Evolutionary conservation across 129 eudicot genomes (phyloP).

Genomic region (Glebionis coronaria): DNA sequence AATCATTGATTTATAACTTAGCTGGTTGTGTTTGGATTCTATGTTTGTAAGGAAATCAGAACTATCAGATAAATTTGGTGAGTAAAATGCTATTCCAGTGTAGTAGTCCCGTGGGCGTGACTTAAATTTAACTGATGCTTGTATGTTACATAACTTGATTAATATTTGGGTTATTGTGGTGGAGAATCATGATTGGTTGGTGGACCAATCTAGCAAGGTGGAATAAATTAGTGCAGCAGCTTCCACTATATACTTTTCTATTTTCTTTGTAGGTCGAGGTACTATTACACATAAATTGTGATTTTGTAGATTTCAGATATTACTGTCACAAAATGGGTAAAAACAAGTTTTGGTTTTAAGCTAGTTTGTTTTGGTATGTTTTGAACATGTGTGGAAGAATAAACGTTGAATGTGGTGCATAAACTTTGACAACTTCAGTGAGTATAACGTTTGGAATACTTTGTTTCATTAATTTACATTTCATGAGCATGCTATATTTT

Average conservation of each 20-base stretch:
- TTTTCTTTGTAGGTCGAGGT: background rate
- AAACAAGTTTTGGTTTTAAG: background rate
- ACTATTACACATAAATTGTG: background rate
- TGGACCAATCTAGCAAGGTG: conserved; percentile 6
- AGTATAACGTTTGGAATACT: background rate
- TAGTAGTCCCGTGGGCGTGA: background rate
- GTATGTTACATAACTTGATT: conserved; percentile 11
- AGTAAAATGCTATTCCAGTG: conserved; percentile 1
- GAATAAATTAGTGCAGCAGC: background rate
- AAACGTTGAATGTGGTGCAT: background rate
- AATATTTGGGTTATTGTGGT: conserved; percentile 8
- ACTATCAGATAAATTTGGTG: conserved; percentile 1
- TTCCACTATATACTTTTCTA: background rate
- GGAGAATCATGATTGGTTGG: background rate
- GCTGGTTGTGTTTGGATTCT: conserved; percentile 18
- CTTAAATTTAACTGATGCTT: conserved; percentile 2
- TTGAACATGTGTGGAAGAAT: background rate
- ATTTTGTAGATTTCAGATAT: background rate
- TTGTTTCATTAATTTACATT: conserved; percentile 13
- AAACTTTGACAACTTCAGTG: conserved; percentile 15
- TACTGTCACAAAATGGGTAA: background rate
- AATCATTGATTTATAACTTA: conserved; percentile 13
- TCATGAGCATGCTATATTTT: background rate
- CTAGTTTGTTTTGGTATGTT: conserved; percentile 2
- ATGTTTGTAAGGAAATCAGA: conserved; percentile 9